Evolutionary conservation across 2,329 filamentous ascomycete genomes (phyloP), one percentile per base, ranked within the genome.

Genomic region (Pezicula neosporulosa): DNA sequence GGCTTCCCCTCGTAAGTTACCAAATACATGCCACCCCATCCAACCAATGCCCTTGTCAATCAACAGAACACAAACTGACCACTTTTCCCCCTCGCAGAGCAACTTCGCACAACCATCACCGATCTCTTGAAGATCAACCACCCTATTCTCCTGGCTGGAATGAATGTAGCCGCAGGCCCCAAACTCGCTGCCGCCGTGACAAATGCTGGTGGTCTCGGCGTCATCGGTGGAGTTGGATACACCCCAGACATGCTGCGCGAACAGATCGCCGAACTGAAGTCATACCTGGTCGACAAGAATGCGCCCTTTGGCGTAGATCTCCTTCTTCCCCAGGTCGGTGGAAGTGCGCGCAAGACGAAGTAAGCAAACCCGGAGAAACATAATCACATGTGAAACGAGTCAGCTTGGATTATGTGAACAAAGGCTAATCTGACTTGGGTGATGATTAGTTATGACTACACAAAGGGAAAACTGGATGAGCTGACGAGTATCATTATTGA

Each of bases 41-140:
- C 9, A 28, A 28, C 9, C 5, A 38, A 47, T 15, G 16, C 13
- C 30, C 10, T 8, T n/a, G 42, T 15, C 19, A 21, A 28, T 19
- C 45, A 44, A 36, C 21, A 41, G 37, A 51, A 49, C 47, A 45
- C 51, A 47, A 58, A 50, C 59, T 70, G 49, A 69, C 56, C 44
- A 9, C 28, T 30, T 19, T 30, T 44, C 44, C 19, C 30, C 9
- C 8, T 18, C 21, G 54, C 71, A 93, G 89, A 94, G 77, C 81
- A 89, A 78, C 87, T 99, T 72, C 89, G 89, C 67, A 99, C 94
- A 49, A 85, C 89, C 61, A 79, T 92, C 66, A 99, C 94, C 63
- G 93, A 97, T 82, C 88, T 97, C 59, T 88, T 99, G 75, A 89
- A 90, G 80, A 97, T 99, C 82, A 90, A 96, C 72, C 94, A 99